A percentile compares a stretch with the other conserved stretches of the same genome.
These are phyloP conservation scores for Zygoascus meyerae DNA, from an alignment of 1,139 yeast genomes.

Conservation along the genomic window DNA sequence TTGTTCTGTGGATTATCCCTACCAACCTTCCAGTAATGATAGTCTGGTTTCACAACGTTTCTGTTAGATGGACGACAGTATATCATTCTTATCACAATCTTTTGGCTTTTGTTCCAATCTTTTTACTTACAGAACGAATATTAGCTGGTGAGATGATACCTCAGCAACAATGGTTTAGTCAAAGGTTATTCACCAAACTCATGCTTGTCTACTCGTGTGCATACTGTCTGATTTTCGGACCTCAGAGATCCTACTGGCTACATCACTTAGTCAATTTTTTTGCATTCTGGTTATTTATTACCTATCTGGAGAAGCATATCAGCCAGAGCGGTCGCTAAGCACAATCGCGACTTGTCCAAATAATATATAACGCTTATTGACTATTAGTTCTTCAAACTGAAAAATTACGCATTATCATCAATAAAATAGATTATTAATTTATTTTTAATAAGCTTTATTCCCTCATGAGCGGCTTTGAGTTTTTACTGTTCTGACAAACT, in stretches of 20 bases:
- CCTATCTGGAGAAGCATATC: constrained; percentile 8
- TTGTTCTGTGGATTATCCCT: constrained; percentile 32
- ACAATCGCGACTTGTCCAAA: neutral
- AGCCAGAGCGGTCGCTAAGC: neutral
- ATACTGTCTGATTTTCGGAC: constrained; percentile 31
- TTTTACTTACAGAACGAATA: constrained; percentile 28
- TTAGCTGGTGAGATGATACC: constrained; percentile 29
- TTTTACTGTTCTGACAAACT: no score
- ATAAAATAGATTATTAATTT: no score
- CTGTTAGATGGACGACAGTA: constrained; percentile 28
- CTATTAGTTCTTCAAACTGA: no score
- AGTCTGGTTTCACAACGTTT: constrained; percentile 33
- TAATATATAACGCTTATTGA: no score
- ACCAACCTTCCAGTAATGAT: constrained; percentile 31
- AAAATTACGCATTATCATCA: no score
- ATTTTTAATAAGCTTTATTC: no score
- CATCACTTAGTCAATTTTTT: constrained; percentile 31
- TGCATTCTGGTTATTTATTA: constrained; percentile 25
- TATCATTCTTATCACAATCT: constrained; percentile 29
- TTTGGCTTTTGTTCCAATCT: constrained; percentile 30
- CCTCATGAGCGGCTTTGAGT: no score
- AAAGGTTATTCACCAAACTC: constrained; percentile 20
- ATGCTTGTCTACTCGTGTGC: constrained; percentile 25
- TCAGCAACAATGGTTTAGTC: constrained; percentile 18
- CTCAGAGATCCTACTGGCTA: constrained; percentile 32